Percentiles rank a stretch among this genome's conserved stretches.
These are phyloP conservation scores for Amaranthus hypochondriacus DNA, from an alignment of 148 eudicot genomes.

Conservation along the genomic window DNA sequence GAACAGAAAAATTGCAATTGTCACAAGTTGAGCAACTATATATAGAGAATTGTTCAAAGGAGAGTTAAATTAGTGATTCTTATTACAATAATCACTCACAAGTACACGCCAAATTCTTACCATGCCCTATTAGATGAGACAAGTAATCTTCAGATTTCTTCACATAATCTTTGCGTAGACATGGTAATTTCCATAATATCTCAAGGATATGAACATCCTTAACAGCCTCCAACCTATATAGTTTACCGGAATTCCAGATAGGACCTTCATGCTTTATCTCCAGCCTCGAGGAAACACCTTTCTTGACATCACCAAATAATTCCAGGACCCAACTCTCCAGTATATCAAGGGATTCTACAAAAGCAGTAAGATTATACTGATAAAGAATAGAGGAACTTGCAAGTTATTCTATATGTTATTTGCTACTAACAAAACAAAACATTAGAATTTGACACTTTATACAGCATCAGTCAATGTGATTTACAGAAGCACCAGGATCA, in stretches of 20 bases:
- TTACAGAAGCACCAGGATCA: too few species aligned
- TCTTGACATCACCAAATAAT: conserved; percentile 60
- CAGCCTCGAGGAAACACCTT: conserved; percentile 40
- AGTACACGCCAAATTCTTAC: conserved; percentile 37
- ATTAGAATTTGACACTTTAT: too few species aligned
- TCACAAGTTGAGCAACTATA: background rate
- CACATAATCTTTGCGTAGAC: conserved; percentile 69
- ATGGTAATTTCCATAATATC: conserved; percentile 88
- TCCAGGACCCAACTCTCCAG: conserved; percentile 91
- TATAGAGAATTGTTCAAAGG: background rate
- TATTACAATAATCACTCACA: conserved; percentile 5
- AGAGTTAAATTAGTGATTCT: background rate
- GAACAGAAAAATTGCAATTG: background rate
- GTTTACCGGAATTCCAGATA: conserved; percentile 79
- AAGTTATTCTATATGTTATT: too few species aligned
- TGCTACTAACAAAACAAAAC: too few species aligned
- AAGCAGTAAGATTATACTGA: background rate
- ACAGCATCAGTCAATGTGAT: too few species aligned
- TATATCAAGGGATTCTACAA: conserved; percentile 82
- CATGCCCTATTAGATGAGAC: conserved; percentile 95
- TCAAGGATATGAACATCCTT: conserved; percentile 89
- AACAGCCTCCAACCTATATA: conserved; percentile 86
- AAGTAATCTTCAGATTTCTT: conserved; percentile 91
- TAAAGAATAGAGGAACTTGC: too few species aligned
- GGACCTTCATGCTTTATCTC: conserved; percentile 45